Base-by-base conservation (phyloP, 441 rosid genomes). In the Aleurites moluccanus region DNA sequence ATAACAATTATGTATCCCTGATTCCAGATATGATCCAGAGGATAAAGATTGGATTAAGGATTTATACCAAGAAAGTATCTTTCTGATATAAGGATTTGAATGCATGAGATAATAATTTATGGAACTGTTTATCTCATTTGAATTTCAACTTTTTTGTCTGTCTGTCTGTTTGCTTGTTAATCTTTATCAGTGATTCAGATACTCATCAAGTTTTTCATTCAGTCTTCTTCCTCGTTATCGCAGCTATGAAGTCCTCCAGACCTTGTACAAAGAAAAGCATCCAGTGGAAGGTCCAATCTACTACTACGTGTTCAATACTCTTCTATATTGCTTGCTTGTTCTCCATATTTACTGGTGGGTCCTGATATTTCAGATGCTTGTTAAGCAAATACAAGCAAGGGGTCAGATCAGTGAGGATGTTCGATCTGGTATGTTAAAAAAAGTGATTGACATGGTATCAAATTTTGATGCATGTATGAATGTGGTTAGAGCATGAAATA, bases 301-400 rank as follows among this genome's bases (percentile, higher is more conserved):
- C 83, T 96, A 93, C 76, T 96, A 93, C 75, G 69, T 90, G 80
- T 91, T 96, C 86, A 93, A 96, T 82, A 82, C 93, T 66, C 97
- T 96, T 44, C 88, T 96, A 1, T 85, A 81, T 73, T 88, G 97
- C 85, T 84, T 96, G 74, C 97, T 93, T 53, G 88, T 93, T 81
- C 97, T 96, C 74, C 97, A 96, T 78, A 83, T 96, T 72, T 96
- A 93, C 85, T 96, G 99, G 98, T 93, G 98, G 99, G 91, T 91
- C 60, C 79, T 96, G 83, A 93, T 96, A 25, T 96, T 78, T 72
- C 89, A 97, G 81, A 96, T 96, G 99, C 97, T 96, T 74, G 90
- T 90, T 60, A 90, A 86, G 85, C 99, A 96, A 91, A 87, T 96
- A 81, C 91, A 93, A 85, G 92, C 90, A 40, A 82, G 94, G 80